phyloP scores from a whole-genome alignment of 2,329 filamentous ascomycete genomes.

The Penicillium sp. region DNA sequence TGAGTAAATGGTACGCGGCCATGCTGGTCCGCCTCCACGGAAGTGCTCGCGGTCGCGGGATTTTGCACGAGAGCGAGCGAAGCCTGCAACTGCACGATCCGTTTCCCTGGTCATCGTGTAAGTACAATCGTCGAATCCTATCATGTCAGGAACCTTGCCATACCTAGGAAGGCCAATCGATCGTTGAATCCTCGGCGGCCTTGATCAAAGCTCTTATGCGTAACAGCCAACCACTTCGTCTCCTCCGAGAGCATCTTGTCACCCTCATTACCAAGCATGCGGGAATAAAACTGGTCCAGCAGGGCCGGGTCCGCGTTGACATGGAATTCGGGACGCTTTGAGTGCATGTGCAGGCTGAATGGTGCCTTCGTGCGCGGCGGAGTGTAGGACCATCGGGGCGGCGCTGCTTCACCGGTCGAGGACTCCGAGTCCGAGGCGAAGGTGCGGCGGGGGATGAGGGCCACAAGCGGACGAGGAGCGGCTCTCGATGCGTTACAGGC shows the following conservation, averaged over 20 bases:
- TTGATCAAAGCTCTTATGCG: slow-evolving; percentile 97
- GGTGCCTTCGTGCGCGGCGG: slow-evolving; percentile 66
- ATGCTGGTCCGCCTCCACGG: slow-evolving; percentile 45
- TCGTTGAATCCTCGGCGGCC: slow-evolving; percentile 93
- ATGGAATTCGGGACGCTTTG: slow-evolving; percentile 48
- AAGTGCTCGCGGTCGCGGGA: slow-evolving; percentile 33
- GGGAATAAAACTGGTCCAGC: slow-evolving; percentile 73
- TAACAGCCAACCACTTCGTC: slow-evolving; percentile 93
- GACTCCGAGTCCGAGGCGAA: slow-evolving; percentile 26
- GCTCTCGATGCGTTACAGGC: slow-evolving; percentile 28
- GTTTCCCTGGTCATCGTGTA: slow-evolving; percentile 49
- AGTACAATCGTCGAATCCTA: not conserved
- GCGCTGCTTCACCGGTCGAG: slow-evolving; percentile 31
- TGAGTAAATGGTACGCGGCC: slow-evolving; percentile 65
- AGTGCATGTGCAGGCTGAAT: slow-evolving; percentile 44
- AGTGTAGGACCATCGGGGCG: slow-evolving; percentile 67
- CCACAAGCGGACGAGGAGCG: slow-evolving; percentile 12
- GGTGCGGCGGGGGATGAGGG: slow-evolving; percentile 21
- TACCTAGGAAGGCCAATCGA: slow-evolving; percentile 82
- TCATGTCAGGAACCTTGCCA: slow-evolving; percentile 11
- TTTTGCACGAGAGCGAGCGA: slow-evolving; percentile 58
- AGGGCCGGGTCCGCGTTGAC: slow-evolving; percentile 69
- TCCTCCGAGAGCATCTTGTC: slow-evolving; percentile 77
- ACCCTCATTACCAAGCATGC: slow-evolving; percentile 68
- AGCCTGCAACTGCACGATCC: slow-evolving; percentile 60